A percentile compares a stretch with the other conserved stretches of the same genome.
Conservation (phyloP, 2,329 filamentous ascomycete species). For the Colletotrichum sp. region DNA sequence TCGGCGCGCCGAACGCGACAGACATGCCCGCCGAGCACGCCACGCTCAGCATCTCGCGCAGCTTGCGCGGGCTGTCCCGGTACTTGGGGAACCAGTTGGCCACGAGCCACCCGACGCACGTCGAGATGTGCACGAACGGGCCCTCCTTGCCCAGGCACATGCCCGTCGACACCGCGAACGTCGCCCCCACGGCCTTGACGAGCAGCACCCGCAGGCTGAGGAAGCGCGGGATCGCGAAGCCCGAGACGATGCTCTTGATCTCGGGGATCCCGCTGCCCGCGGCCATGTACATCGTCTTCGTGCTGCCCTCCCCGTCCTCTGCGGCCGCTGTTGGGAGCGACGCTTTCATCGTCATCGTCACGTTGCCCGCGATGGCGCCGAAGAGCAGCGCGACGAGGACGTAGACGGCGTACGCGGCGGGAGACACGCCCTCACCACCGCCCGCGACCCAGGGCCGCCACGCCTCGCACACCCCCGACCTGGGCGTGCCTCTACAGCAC, state of each 20-base stretch:
- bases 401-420: conserved; percentile 27
- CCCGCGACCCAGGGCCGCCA: conserved; percentile 47
- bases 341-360: conserved; percentile 41
- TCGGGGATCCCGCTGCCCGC: conserved; percentile 65
- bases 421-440: conserved; percentile 6
- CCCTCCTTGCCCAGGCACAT: conserved; percentile 68
- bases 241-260: conserved; percentile 65
- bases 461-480: conserved; percentile 30
- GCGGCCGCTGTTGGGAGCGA: conserved; percentile 42
- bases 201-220: conserved; percentile 58
- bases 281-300: conserved; percentile 63
- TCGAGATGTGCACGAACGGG: conserved; percentile 65
- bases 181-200: conserved; percentile 62
- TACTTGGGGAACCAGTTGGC: conserved; percentile 60
- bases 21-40: conserved; percentile 62
- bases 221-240: conserved; percentile 64
- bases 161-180: conserved; percentile 63
- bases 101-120: conserved; percentile 60
- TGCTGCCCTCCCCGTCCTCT: neutral
- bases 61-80: conserved; percentile 59
- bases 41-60: conserved; percentile 62
- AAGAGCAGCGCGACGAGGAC: conserved; percentile 27
- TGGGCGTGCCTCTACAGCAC: conserved; percentile 44
- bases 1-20: conserved; percentile 67
- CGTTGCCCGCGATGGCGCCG: conserved; percentile 27